Base-by-base conservation (phyloP, 1,284 basidiomycete genomes). In the Puccinia sorghi region DNA sequence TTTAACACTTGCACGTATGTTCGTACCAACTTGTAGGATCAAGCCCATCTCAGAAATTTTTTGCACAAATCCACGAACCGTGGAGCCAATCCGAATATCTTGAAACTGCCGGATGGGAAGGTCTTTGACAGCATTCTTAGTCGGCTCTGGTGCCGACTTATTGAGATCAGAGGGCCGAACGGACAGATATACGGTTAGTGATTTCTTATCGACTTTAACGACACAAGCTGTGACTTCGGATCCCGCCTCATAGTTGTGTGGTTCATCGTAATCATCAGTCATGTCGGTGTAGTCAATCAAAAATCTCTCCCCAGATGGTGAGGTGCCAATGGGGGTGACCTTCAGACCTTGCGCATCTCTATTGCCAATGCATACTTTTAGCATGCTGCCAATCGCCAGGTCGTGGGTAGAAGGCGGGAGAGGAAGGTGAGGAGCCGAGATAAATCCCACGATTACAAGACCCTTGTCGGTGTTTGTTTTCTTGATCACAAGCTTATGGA, bases 391-490 rank as follows among this genome's bases (percentile, higher is more conserved):
- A 25, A 57, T 37, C 57, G 15, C 22, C 6, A 78, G 52, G 46
- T 70, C 39, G 50, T 7, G 22, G 32, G 5, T 39, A 17, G 48
- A 32, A 39, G 67, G 67, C 27, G 67, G 50, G 50, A 52, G 46
- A 20, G 43, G 11, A 32, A 69, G 27, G 20, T 39, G 63, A 48
- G 46, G 37, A 13, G 46, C 25, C 8, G 56, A n/a, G n/a, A 22
- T 22, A 13, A 78, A 78, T 46, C 91, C 91, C 64, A 96, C 92
- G 80, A 97, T 91, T 79, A 97, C 91, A 78, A 98, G 88, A 15
- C 90, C 90, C 82, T 93, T 94, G 81, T 93, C 93, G 0, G 89
- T 87, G 84, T 94, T 94, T 82, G 93, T 92, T n/a, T 93, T 92
- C 32, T 94, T 91, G 22, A 99, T 92, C 3, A 93, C 89, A 6